Conservation (phyloP, 202 grass and related monocot species). For the Eragrostis tef region DNA sequence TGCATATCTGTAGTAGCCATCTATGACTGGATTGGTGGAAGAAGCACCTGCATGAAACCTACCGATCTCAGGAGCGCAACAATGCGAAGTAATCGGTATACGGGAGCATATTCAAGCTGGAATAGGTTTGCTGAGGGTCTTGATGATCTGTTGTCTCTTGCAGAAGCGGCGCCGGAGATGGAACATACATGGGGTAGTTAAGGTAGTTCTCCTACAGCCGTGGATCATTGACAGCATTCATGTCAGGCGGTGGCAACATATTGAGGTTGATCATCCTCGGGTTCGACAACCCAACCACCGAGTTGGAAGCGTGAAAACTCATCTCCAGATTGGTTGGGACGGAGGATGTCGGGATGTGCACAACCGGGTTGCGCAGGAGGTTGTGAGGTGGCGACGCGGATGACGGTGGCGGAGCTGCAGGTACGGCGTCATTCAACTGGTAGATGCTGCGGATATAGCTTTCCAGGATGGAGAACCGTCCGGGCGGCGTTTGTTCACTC, state of each 20-base stretch:
- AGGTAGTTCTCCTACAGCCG: background rate
- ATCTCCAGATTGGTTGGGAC: background rate
- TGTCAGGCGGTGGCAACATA: background rate
- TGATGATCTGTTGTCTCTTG: background rate
- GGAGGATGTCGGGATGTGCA: background rate
- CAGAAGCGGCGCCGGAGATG: background rate
- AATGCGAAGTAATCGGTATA: background rate
- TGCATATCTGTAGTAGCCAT: conserved; percentile 1
- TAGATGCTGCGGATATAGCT: conserved; percentile 26
- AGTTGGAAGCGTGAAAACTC: background rate
- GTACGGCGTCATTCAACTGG: background rate
- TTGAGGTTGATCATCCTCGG: background rate
- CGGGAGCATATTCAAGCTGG: background rate
- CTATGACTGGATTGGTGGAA: background rate
- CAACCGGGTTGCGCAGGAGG: background rate
- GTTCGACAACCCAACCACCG: too few relatives aligned
- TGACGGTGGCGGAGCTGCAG: too few relatives aligned
- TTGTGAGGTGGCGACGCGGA: background rate
- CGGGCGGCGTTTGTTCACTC: conserved; percentile 27
- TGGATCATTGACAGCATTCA: conserved; percentile 17
- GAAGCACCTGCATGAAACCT: background rate
- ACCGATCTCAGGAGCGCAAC: background rate
- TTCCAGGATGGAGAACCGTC: conserved; percentile 36
- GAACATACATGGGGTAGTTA: background rate
- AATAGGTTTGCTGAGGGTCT: background rate